Percentiles rank a stretch among this genome's conserved stretches.
phyloP scores from a whole-genome alignment of 2,329 filamentous ascomycete genomes.

The Fusarium sambucinum region DNA sequence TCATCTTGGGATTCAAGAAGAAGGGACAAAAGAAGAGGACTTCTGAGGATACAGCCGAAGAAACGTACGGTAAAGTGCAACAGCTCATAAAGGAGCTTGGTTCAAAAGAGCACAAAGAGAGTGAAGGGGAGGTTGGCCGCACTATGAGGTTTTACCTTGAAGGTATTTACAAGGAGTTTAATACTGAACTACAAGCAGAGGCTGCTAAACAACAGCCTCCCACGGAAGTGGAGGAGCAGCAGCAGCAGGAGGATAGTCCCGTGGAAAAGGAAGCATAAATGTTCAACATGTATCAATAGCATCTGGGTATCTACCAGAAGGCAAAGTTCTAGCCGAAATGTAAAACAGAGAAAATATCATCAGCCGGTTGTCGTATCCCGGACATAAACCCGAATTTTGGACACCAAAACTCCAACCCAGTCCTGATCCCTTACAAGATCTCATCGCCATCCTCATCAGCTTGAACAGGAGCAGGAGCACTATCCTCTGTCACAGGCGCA shows the following conservation, averaged over 20 bases:
- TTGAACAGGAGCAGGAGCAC: slow-evolving; percentile 15
- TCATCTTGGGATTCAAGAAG: slow-evolving; percentile 71
- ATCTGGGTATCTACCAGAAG: slow-evolving; percentile 42
- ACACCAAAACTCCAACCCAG: slow-evolving; percentile 48
- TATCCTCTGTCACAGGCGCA: slow-evolving; percentile 2
- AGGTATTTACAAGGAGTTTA: slow-evolving; percentile 43
- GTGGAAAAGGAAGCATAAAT: slow-evolving; percentile 12
- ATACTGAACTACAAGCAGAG: background rate
- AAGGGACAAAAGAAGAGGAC: slow-evolving; percentile 71
- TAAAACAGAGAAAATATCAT: slow-evolving; percentile 33
- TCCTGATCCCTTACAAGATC: slow-evolving; percentile 46
- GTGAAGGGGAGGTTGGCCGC: slow-evolving; percentile 60
- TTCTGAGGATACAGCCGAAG: slow-evolving; percentile 71
- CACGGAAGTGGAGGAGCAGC: background rate
- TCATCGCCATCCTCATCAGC: slow-evolving; percentile 52
- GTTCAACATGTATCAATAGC: slow-evolving; percentile 34
- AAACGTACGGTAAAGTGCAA: slow-evolving; percentile 61
- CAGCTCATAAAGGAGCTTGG: slow-evolving; percentile 53
- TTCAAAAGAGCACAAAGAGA: slow-evolving; percentile 59
- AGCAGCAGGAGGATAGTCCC: background rate
- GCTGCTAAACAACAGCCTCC: background rate
- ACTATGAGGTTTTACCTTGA: slow-evolving; percentile 61
- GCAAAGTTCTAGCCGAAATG: slow-evolving; percentile 35
- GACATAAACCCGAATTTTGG: slow-evolving; percentile 43
- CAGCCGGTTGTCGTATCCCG: slow-evolving; percentile 27